These are phyloP conservation scores for Penicillium brasilianum DNA, from an alignment of 2,329 filamentous ascomycete species.

Conservation along the genomic window DNA sequence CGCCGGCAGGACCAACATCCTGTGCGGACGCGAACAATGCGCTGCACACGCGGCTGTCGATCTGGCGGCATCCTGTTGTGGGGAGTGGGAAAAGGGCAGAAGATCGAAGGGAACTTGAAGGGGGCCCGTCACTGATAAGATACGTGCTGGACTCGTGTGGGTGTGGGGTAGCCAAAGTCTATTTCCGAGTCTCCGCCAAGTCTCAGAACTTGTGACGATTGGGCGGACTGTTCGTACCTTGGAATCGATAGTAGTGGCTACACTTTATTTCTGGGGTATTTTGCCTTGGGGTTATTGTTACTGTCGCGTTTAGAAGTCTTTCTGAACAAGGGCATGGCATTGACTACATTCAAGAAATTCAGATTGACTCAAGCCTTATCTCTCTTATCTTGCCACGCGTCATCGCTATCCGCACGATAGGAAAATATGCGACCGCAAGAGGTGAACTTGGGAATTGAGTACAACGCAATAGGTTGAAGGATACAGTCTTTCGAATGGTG, in stretches of 20 bases:
- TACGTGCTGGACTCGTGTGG: neutral
- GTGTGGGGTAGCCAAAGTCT: constrained; percentile 22
- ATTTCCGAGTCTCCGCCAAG: constrained; percentile 5
- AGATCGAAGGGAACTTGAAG: constrained; percentile 10
- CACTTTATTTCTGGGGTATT: neutral
- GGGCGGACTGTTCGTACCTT: constrained; percentile 7
- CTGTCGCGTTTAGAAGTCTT: neutral
- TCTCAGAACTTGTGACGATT: neutral
- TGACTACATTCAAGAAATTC: constrained; percentile 1
- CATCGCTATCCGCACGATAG: constrained; percentile 49
- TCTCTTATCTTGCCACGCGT: constrained; percentile 45
- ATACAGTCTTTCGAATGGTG: too few relatives aligned
- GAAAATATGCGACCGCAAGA: constrained; percentile 41
- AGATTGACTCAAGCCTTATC: constrained; percentile 21
- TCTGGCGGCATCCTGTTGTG: constrained; percentile 30
- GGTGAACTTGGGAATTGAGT: too few relatives aligned
- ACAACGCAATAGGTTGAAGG: too few relatives aligned
- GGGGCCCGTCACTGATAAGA: constrained; percentile 14
- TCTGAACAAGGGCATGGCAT: neutral
- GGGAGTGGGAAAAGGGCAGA: constrained; percentile 2
- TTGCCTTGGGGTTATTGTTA: neutral
- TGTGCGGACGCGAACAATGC: constrained; percentile 39
- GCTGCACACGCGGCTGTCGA: constrained; percentile 32
- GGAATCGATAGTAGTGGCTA: neutral
- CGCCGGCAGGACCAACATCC: constrained; percentile 41